These are phyloP conservation scores for Axilococcus clingmanii DNA, from an alignment of 139 green algal genomes.

Conservation along the genomic window DNA sequence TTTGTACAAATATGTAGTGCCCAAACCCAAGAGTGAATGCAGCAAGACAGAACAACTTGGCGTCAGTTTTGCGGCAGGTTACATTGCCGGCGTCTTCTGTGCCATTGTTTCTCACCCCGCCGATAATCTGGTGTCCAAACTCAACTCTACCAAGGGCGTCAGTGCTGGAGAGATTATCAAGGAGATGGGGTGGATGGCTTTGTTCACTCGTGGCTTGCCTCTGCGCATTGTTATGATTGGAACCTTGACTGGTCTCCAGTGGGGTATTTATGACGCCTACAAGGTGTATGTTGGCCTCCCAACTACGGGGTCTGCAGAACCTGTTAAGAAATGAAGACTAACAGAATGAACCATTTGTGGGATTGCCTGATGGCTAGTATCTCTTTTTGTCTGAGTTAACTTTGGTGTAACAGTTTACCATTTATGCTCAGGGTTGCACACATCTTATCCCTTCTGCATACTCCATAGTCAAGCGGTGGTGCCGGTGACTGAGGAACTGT, in stretches of 20 bases:
- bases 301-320: conserved; percentile 20
- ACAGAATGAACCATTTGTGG: no score
- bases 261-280: conserved; percentile 73
- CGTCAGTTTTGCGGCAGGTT: conserved; percentile 78
- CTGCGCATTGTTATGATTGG: conserved; percentile 91
- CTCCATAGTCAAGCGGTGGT: no score
- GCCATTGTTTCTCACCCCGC: conserved; percentile 81
- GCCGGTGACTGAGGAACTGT: no score
- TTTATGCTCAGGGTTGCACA: no score
- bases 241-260: conserved; percentile 77
- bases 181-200: conserved; percentile 71
- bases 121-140: conserved; percentile 91
- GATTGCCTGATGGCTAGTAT: no score
- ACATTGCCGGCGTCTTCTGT: conserved; percentile 86
- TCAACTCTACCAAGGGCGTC: conserved; percentile 75
- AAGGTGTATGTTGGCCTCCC: conserved; percentile 60
- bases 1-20: conserved; percentile 86
- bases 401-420: no score
- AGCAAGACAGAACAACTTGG: conserved; percentile 83
- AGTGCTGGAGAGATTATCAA: conserved; percentile 47
- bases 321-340: conserved; percentile 14
- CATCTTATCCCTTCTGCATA: no score
- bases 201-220: conserved; percentile 73
- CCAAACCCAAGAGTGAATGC: conserved; percentile 85
- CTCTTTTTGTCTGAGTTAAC: no score